Evolutionary conservation across 108 stramenopile species (phyloP).

Genomic region (Nitzschia putrida): DNA sequence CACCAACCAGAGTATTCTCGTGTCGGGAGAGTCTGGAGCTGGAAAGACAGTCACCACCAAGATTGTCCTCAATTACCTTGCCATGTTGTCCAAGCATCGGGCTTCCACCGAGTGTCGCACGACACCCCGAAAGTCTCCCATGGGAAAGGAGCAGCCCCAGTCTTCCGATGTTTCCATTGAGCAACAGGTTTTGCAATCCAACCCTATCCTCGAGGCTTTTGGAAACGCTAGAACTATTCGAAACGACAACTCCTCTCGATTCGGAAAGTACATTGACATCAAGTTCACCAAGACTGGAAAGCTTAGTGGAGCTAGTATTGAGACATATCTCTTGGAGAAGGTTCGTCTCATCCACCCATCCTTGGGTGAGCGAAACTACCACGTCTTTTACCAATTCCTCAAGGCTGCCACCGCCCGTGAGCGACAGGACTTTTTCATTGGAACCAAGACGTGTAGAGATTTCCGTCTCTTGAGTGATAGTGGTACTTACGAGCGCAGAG

Average conservation of each 20-base stretch:
- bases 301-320: constrained; percentile 83
- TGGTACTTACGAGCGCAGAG: constrained; percentile 79
- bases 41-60: constrained; percentile 98
- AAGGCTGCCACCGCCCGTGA: constrained; percentile 59
- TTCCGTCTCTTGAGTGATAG: constrained; percentile 67
- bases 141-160: background rate
- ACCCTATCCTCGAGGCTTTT: constrained; percentile 96
- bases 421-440: constrained; percentile 49
- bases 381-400: constrained; percentile 91
- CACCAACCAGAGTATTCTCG: constrained; percentile 89
- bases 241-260: constrained; percentile 93
- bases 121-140: constrained; percentile 26
- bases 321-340: constrained; percentile 96
- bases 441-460: constrained; percentile 49
- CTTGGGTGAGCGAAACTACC: constrained; percentile 85
- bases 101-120: constrained; percentile 20
- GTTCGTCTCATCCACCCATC: constrained; percentile 78
- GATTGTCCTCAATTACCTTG: constrained; percentile 91
- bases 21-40: constrained; percentile 92
- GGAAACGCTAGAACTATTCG: constrained; percentile 95
- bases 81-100: constrained; percentile 73
- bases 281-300: constrained; percentile 77
- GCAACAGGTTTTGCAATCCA: constrained; percentile 89
- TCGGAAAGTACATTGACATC: constrained; percentile 85
- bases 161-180: constrained; percentile 68